These are phyloP conservation scores for Alternaria dauci DNA, from an alignment of 2,329 filamentous ascomycete species.

Conservation along the genomic window DNA sequence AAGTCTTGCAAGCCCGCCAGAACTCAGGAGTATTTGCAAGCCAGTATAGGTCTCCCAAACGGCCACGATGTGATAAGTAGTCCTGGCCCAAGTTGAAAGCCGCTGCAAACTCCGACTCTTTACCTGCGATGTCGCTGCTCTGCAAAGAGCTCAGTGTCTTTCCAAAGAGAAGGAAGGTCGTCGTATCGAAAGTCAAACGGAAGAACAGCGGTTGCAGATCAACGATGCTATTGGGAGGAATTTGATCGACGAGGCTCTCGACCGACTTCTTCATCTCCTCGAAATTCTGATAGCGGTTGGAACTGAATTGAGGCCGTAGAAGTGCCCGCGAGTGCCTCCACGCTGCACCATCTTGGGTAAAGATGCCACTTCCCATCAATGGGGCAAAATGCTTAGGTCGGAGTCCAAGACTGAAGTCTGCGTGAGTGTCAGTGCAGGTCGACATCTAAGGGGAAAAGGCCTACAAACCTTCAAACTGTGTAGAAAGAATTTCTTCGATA, in stretches of 20 bases:
- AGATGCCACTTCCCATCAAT: constrained; percentile 24
- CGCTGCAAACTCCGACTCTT: constrained; percentile 24
- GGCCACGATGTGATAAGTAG: constrained; percentile 14
- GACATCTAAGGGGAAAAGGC: neutral
- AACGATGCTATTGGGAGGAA: constrained; percentile 26
- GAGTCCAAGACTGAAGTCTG: constrained; percentile 19
- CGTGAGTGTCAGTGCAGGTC: neutral
- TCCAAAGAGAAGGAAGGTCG: constrained; percentile 49
- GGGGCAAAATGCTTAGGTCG: constrained; percentile 15
- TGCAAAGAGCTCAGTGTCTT: constrained; percentile 37
- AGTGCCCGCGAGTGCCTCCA: constrained; percentile 45
- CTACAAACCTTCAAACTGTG: constrained; percentile 20
- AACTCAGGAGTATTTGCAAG: constrained; percentile 32
- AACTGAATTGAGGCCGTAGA: constrained; percentile 46
- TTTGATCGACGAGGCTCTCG: constrained; percentile 16
- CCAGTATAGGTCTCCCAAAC: constrained; percentile 42
- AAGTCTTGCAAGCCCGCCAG: constrained; percentile 24
- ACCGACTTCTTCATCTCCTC: constrained; percentile 43
- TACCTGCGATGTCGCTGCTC: constrained; percentile 18
- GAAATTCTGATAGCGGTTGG: constrained; percentile 42
- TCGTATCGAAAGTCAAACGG: constrained; percentile 49
- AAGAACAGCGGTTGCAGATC: constrained; percentile 53
- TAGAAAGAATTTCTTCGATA: constrained; percentile 25
- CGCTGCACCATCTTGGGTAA: constrained; percentile 31
- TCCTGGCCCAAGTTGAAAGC: constrained; percentile 32